These are phyloP conservation scores for Fusarium neocosmosporiellum DNA, from an alignment of 2,329 filamentous ascomycete genomes.

Conservation along the genomic window DNA sequence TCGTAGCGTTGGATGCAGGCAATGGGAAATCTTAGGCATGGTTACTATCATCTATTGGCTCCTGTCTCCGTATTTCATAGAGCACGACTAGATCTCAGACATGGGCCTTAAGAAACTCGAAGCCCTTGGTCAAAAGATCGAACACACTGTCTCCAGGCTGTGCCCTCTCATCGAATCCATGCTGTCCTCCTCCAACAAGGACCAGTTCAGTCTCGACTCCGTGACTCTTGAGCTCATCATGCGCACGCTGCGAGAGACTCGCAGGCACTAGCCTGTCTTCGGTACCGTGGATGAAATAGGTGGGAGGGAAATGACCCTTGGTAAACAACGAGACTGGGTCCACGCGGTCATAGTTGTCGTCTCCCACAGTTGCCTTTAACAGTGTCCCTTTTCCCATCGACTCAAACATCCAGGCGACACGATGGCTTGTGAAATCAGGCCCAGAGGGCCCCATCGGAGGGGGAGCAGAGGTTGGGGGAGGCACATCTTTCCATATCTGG, in stretches of 20 bases:
- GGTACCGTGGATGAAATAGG: slow-evolving; percentile 1
- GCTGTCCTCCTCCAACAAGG: not conserved
- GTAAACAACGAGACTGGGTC: not conserved
- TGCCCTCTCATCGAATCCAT: not conserved
- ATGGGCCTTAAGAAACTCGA: not conserved
- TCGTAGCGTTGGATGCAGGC: not conserved
- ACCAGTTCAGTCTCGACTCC: not conserved
- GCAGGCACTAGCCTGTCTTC: not conserved
- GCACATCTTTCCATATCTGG: not conserved
- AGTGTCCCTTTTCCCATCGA: not conserved
- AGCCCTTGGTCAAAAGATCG: not conserved
- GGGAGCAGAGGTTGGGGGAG: not conserved
- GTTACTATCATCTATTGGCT: not conserved
- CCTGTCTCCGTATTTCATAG: not conserved
- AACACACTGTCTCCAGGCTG: not conserved
- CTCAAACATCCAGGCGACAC: slow-evolving; percentile 1
- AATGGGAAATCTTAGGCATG: not conserved
- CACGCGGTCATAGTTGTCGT: not conserved
- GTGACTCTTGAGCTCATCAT: not conserved
- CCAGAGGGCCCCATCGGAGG: not conserved
- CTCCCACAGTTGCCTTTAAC: not conserved
- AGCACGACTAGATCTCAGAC: not conserved
- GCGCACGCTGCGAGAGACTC: not conserved
- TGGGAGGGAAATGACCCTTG: not conserved
- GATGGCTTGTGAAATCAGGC: not conserved